Conservation (phyloP, 768 basidiomycete species). For the Zangia roseola region DNA sequence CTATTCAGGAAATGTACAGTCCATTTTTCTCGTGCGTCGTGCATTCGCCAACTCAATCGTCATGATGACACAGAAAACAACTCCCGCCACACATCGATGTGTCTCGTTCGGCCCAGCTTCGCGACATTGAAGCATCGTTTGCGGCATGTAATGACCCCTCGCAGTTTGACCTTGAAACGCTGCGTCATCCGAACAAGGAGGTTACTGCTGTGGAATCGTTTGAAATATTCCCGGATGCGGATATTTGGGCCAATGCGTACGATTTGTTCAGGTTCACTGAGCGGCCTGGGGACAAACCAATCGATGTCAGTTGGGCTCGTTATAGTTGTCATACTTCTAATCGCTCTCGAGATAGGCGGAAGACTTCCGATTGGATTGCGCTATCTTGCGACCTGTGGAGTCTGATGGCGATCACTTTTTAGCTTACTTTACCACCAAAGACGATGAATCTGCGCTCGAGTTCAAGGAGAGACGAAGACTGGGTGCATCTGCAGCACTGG, state of each 20-base stretch:
- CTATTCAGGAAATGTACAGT: conserved; percentile 56
- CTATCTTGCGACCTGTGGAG: conserved; percentile 84
- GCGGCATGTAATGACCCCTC: conserved; percentile 50
- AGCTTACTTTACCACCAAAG: conserved; percentile 77
- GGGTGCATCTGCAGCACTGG: conserved; percentile 43
- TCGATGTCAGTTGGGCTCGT: conserved; percentile 51
- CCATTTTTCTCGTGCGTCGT: not conserved
- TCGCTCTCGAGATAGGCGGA: conserved; percentile 45
- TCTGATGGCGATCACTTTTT: conserved; percentile 87
- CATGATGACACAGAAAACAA: conserved; percentile 43
- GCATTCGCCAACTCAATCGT: not conserved
- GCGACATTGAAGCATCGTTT: conserved; percentile 79
- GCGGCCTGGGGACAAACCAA: conserved; percentile 72
- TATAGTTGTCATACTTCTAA: not conserved
- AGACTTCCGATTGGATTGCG: conserved; percentile 82
- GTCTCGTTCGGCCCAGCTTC: conserved; percentile 70
- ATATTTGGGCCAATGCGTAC: conserved; percentile 88
- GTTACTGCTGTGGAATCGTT: conserved; percentile 78
- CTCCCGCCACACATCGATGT: conserved; percentile 58
- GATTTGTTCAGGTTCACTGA: conserved; percentile 86
- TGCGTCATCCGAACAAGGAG: conserved; percentile 81
- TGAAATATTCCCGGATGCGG: conserved; percentile 79
- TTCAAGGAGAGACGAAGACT: conserved; percentile 59
- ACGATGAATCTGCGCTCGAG: conserved; percentile 64
- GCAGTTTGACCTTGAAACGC: conserved; percentile 51